phyloP scores from a whole-genome alignment of 495 filamentous ascomycete genomes.

The Haplographium delicatum region DNA sequence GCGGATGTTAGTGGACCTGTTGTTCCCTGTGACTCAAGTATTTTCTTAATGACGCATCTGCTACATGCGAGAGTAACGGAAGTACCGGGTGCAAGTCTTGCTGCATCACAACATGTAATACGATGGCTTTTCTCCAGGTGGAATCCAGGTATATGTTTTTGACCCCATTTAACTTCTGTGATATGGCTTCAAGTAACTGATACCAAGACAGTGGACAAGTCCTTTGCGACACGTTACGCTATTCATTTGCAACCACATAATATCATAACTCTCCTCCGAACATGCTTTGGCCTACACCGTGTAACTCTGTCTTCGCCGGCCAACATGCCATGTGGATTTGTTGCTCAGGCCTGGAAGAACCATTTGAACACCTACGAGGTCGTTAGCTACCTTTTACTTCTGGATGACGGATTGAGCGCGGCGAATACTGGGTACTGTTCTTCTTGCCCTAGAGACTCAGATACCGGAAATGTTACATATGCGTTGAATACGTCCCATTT shows the following conservation, averaged over 20 bases:
- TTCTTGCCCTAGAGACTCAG: constrained; percentile 15
- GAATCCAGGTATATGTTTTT: constrained; percentile 46
- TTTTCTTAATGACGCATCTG: constrained; percentile 66
- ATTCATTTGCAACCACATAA: constrained; percentile 26
- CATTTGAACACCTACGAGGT: constrained; percentile 21
- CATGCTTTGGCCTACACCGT: constrained; percentile 16
- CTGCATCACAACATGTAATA: constrained; percentile 63
- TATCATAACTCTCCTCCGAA: constrained; percentile 33
- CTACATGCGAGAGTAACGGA: constrained; percentile 53
- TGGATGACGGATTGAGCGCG: constrained; percentile 17
- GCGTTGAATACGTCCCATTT: constrained; percentile 23
- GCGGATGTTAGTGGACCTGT: constrained; percentile 79
- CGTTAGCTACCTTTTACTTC: constrained; percentile 23
- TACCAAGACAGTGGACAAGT: constrained; percentile 16
- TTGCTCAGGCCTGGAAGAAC: constrained; percentile 36
- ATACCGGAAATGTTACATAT: neutral
- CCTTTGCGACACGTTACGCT: constrained; percentile 14
- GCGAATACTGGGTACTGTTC: constrained; percentile 4
- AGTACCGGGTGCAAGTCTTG: constrained; percentile 57
- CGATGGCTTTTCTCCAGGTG: constrained; percentile 77
- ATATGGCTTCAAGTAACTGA: constrained; percentile 5
- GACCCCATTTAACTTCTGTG: neutral
- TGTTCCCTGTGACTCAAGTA: constrained; percentile 68
- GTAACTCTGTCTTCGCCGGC: neutral
- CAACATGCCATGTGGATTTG: constrained; percentile 24